phyloP scores from a whole-genome alignment of 257 asterid species.

The Ophiorrhiza pumila region DNA sequence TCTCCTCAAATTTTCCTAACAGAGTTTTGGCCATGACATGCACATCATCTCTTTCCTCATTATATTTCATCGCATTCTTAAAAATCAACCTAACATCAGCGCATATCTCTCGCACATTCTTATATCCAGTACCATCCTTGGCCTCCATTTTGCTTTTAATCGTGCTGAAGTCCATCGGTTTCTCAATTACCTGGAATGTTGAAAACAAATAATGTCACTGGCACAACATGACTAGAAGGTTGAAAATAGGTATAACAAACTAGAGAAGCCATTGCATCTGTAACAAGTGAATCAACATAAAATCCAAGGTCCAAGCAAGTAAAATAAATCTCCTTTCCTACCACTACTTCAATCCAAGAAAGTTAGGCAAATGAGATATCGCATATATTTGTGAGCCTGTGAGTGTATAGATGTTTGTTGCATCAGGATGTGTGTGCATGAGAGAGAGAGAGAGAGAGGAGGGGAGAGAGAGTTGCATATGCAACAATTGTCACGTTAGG shows the following conservation, averaged over 20 bases:
- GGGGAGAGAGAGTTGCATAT: not conserved
- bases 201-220: not conserved
- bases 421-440: not conserved
- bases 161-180: conserved; percentile 96
- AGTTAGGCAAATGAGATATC: not conserved
- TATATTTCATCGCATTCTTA: conserved; percentile 90
- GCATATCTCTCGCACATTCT: conserved; percentile 78
- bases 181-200: conserved; percentile 69
- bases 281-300: not conserved
- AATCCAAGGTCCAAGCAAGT: too few relatives aligned
- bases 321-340: not conserved
- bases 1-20: conserved; percentile 78
- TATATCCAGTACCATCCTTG: conserved; percentile 73
- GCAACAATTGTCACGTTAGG: not conserved
- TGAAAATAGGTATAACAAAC: not conserved
- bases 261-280: not conserved
- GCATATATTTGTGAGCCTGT: not conserved
- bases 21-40: conserved; percentile 86
- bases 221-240: conserved; percentile 6
- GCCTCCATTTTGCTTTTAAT: conserved; percentile 82
- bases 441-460: not conserved
- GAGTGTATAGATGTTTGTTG: not conserved
- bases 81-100: conserved; percentile 85
- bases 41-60: conserved; percentile 69
- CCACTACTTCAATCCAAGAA: not conserved